These are phyloP conservation scores for Argentina anserina DNA, from an alignment of 306 rosid species.

Conservation along the genomic window DNA sequence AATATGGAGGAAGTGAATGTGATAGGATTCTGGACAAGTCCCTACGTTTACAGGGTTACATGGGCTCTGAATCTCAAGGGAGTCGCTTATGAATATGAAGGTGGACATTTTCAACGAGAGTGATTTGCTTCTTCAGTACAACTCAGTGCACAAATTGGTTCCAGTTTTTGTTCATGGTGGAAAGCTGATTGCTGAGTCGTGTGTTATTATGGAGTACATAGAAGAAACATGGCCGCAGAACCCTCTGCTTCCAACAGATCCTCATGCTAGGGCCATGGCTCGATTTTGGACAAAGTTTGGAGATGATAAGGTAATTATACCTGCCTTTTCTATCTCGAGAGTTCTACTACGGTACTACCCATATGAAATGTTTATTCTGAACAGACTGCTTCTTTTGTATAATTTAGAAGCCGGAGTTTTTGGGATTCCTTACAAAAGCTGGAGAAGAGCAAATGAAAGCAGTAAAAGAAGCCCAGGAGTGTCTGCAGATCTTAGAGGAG, in stretches of 20 bases:
- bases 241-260: conserved; percentile 16
- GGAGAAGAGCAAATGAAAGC: conserved; percentile 17
- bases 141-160: conserved; percentile 9
- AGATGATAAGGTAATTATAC: conserved; percentile 13
- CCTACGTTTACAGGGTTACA: conserved; percentile 11
- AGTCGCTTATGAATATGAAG: not conserved
- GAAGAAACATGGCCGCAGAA: conserved; percentile 18
- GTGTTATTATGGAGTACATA: conserved; percentile 14
- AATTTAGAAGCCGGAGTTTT: not conserved
- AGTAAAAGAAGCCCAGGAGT: not conserved
- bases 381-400: not conserved
- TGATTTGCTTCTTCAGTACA: not conserved
- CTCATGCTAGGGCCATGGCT: not conserved
- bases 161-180: conserved; percentile 21
- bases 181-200: conserved; percentile 6
- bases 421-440: not conserved
- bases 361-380: not conserved
- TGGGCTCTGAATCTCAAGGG: conserved; percentile 28
- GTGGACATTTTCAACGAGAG: conserved; percentile 7
- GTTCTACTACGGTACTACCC: not conserved
- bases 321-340: not conserved
- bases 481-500: conserved; percentile 12
- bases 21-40: conserved; percentile 12
- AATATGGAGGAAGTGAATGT: conserved; percentile 23
- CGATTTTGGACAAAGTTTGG: conserved; percentile 18